These are phyloP conservation scores for Yamadazyma scolyti DNA, from an alignment of 805 yeast genomes.

Conservation along the genomic window DNA sequence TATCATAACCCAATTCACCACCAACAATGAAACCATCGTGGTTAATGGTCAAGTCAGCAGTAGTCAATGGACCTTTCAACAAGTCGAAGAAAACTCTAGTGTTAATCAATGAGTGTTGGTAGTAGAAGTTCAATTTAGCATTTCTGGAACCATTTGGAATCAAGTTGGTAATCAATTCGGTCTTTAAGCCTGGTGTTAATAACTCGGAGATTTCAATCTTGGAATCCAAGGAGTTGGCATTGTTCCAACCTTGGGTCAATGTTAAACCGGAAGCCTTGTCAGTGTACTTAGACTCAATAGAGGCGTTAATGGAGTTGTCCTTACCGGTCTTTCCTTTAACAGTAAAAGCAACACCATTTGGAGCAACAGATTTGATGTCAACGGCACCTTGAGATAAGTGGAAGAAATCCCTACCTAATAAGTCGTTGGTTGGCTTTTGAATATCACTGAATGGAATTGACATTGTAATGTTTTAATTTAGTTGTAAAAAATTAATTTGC, in stretches of 20 bases:
- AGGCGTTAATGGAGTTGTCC: constrained; percentile 80
- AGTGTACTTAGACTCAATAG: constrained; percentile 85
- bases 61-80: constrained; percentile 91
- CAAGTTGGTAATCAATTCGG: constrained; percentile 83
- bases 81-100: constrained; percentile 94
- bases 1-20: constrained; percentile 96
- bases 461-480: too few relatives aligned
- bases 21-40: constrained; percentile 97
- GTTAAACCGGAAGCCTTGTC: constrained; percentile 93
- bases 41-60: constrained; percentile 92
- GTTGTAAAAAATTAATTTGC: too few relatives aligned
- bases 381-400: constrained; percentile 84
- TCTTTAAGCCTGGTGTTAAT: constrained; percentile 91
- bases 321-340: constrained; percentile 86
- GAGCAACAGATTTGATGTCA: constrained; percentile 89
- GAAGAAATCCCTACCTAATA: constrained; percentile 88
- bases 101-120: constrained; percentile 88
- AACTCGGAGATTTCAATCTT: constrained; percentile 90
- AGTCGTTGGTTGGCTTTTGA: constrained; percentile 87
- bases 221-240: constrained; percentile 87
- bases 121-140: constrained; percentile 86
- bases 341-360: constrained; percentile 93
- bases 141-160: constrained; percentile 82
- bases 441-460: constrained; percentile 93
- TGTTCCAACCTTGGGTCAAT: constrained; percentile 97